Evolutionary conservation across 495 filamentous ascomycete species (phyloP).

Genomic region (Aspergillus haitiensis): DNA sequence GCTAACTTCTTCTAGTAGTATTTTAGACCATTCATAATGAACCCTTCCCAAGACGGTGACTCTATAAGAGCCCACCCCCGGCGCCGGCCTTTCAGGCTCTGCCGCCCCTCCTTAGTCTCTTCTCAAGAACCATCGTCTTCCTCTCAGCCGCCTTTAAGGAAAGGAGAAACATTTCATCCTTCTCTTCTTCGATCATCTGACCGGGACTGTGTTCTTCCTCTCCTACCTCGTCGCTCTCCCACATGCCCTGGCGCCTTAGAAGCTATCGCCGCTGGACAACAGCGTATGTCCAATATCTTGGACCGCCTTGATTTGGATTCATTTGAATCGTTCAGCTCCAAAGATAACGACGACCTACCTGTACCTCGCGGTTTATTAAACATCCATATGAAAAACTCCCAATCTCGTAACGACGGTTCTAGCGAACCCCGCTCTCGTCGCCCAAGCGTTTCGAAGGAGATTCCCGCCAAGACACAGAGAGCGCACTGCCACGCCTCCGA

Average conservation of each 20-base stretch:
- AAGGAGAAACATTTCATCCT: conserved; percentile 55
- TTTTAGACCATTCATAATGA: conserved; percentile 16
- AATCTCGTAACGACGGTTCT: conserved; percentile 21
- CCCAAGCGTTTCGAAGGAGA: conserved; percentile 15
- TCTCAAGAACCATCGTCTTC: conserved; percentile 22
- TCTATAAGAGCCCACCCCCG: conserved; percentile 23
- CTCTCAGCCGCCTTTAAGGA: conserved; percentile 40
- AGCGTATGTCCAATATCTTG: conserved; percentile 50
- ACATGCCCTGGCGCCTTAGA: conserved; percentile 48
- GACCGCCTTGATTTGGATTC: conserved; percentile 43
- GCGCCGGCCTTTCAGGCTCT: conserved; percentile 34
- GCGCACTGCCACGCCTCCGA: conserved; percentile 47
- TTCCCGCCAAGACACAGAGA: conserved; percentile 24
- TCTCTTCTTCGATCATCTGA: conserved; percentile 44
- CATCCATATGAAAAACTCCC: conserved; percentile 18
- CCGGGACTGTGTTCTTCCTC: conserved; percentile 47
- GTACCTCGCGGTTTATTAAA: conserved; percentile 26
- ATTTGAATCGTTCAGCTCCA: conserved; percentile 29
- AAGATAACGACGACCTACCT: conserved; percentile 34
- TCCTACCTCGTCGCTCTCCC: conserved; percentile 50
- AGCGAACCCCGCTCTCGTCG: conserved; percentile 16
- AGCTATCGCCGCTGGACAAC: conserved; percentile 47
- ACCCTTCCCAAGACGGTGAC: conserved; percentile 9
- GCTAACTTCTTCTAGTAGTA: conserved; percentile 11
- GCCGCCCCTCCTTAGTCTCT: conserved; percentile 31